phyloP scores from a whole-genome alignment of 2,329 filamentous ascomycete species.

The Colletotrichum viniferum region DNA sequence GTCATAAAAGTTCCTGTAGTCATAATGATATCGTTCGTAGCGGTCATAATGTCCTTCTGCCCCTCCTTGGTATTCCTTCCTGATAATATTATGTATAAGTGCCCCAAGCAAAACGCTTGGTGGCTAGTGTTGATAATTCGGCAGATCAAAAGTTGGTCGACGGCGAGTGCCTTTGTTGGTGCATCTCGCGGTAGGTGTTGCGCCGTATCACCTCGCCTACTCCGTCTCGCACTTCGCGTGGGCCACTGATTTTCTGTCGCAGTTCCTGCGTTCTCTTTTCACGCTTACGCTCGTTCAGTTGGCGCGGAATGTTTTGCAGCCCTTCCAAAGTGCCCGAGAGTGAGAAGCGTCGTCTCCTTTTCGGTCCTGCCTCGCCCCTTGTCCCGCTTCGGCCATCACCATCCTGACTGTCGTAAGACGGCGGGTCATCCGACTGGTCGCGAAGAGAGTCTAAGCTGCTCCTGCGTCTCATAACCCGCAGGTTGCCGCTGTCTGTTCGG shows the following conservation, averaged over 20 bases:
- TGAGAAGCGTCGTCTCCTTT: conserved; percentile 34
- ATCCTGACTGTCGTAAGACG: conserved; percentile 36
- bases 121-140: background rate
- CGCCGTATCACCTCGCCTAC: conserved; percentile 61
- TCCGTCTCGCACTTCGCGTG: conserved; percentile 61
- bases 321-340: conserved; percentile 55
- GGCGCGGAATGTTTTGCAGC: conserved; percentile 57
- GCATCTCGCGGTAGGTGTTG: conserved; percentile 40
- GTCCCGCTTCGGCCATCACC: conserved; percentile 26
- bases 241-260: conserved; percentile 64
- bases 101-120: background rate
- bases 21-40: conserved; percentile 12
- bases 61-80: background rate
- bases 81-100: background rate
- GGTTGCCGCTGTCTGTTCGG: conserved; percentile 62
- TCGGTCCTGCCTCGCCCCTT: conserved; percentile 25
- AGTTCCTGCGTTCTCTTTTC: conserved; percentile 64
- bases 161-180: conserved; percentile 7
- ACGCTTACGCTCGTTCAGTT: conserved; percentile 61
- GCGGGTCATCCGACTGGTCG: conserved; percentile 24
- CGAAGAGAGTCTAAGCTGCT: conserved; percentile 51
- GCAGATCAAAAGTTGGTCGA: conserved; percentile 18
- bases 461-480: conserved; percentile 61
- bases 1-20: conserved; percentile 18
- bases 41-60: background rate